Base-by-base conservation (phyloP, 2,329 filamentous ascomycete genomes). In the Fusarium sp. region DNA sequence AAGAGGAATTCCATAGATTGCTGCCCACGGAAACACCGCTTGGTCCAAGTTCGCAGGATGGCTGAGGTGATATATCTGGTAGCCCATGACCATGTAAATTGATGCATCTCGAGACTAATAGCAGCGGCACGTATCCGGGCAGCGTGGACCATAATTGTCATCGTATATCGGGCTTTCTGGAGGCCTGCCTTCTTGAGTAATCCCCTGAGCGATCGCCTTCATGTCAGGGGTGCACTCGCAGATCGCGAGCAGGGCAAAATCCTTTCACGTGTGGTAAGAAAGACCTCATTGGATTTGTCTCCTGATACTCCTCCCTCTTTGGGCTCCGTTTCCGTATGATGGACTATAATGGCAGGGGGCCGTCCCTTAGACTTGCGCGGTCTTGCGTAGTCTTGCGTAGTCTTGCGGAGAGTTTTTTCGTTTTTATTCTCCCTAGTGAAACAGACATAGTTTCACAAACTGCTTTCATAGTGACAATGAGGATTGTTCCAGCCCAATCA, bases 401-500 rank as follows among this genome's bases (percentile, higher is more conserved):
- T 42, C 48, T 37, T 41, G 18, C 46, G 53, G 47, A 47, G 42
- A 51, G 23, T 63, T 64, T 60, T 27, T 59, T 59, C 18, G 28
- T 47, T 55, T 55, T 71, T 32, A 27, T 46, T 20, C 41, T 18
- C 34, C 25, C 16, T 74, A 28, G 59, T 74, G 72, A 74, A 74
- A 74, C 72, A 41, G 54, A 56, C 40, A 54, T 46, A 51, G 72
- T 74, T 74, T 74, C 72, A 75, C 21, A 57, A 46, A 37, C 50
- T 66, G 56, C 42, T 45, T 63, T 55, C 41, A 55, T 27, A 48
- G 42, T 61, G 48, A 60, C 25, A 57, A 63, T 54, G 27, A 18
- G 34, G 32, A 43, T 43, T 42, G 27, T 42, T 25, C 27, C 30
- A 63, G 48, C 40, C 68, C 68, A 70, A 70, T 70, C 63, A 70